Base-by-base conservation (phyloP, 179 eudicot species). In the Silene coronaria region DNA sequence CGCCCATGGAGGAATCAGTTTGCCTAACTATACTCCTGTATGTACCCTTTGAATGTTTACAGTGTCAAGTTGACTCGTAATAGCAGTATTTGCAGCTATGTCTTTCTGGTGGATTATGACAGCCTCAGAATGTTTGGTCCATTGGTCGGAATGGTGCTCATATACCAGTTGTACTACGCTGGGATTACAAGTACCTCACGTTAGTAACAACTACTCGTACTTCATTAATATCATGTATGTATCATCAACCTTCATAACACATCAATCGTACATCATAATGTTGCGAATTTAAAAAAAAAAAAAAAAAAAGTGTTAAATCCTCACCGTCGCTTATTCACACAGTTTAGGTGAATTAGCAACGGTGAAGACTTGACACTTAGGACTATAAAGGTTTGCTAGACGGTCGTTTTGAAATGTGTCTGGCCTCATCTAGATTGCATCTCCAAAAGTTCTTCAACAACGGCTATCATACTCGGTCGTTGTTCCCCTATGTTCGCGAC, bases 401-500 rank as follows among this genome's bases (percentile, higher is more conserved):
- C n/a, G n/a, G n/a, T n/a, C n/a, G n/a, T n/a, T n/a, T n/a, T n/a
- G n/a, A n/a, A n/a, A n/a, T n/a, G n/a, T n/a, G n/a, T n/a, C n/a
- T n/a, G n/a, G n/a, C n/a, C n/a, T n/a, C n/a, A n/a, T n/a, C n/a
- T 42, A 2, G 48, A 42, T 58, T 67, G 61, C 32, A 79, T 69
- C 27, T 30, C 17, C 75, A 71, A 36, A 59, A 79, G 78, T 70
- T 74, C 62, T 30, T 45, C 72, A 48, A 70, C 75, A 21, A 74
- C 71, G 46, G 27, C 70, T 48, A 69, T 61, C 78, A 79, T 79
- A 46, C 63, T 60, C 9, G 71, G 82, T 17, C 78, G 64, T 38
- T 75, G 61, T 5, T 21, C 19, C 4, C 82, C 78, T 70, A 60
- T 75, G 45, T 48, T 70, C 7, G 71, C 71, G n/a, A 75, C 75